Conservation (phyloP, 805 yeast genomes). For the Tetrapisispora pingtungensis region DNA sequence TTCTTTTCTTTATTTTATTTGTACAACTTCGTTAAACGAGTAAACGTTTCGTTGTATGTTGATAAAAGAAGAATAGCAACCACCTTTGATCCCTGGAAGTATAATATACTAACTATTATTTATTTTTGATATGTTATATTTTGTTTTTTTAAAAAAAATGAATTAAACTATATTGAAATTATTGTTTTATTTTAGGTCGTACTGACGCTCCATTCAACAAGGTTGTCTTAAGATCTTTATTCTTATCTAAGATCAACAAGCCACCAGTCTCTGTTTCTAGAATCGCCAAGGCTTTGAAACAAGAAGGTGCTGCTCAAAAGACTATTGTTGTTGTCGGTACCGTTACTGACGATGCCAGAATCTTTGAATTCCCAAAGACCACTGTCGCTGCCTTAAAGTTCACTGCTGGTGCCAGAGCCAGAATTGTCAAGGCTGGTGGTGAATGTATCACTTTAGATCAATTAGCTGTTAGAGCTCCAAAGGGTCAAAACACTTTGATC, state of each 20-base stretch:
- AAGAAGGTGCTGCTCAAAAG: constrained; percentile 79
- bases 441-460: constrained; percentile 98
- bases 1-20: constrained; percentile 12
- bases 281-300: constrained; percentile 72
- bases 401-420: constrained; percentile 98
- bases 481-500: constrained; percentile 96
- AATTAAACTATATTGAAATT: not conserved
- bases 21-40: not conserved
- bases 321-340: constrained; percentile 98
- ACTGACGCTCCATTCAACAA: constrained; percentile 99
- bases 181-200: constrained; percentile 55
- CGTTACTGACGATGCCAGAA: constrained; percentile 95
- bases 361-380: constrained; percentile 88
- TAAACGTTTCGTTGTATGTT: not conserved
- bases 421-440: constrained; percentile 97
- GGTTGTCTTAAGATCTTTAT: constrained; percentile 86
- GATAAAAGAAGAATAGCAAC: constrained; percentile 2
- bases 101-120: constrained; percentile 29
- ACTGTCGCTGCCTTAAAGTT: constrained; percentile 98
- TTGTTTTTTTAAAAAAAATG: not conserved
- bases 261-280: constrained; percentile 98
- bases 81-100: constrained; percentile 1
- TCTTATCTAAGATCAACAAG: constrained; percentile 97
- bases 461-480: constrained; percentile 98
- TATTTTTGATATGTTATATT: constrained; percentile 2